phyloP scores from a whole-genome alignment of 2,329 filamentous ascomycete species.

The Colletotrichum filicis region DNA sequence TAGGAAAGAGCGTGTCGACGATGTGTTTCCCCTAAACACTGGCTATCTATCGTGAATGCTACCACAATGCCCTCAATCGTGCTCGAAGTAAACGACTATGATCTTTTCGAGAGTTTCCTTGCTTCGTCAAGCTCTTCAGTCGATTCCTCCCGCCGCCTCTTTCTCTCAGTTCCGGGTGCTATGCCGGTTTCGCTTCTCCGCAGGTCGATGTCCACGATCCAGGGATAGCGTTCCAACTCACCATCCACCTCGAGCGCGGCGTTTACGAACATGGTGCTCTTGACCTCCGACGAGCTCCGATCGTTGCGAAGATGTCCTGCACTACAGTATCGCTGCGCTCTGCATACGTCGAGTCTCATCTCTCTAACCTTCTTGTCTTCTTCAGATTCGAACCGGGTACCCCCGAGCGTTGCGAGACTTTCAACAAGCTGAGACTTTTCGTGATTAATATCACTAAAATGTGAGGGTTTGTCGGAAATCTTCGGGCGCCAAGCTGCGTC shows the following conservation, averaged over 20 bases:
- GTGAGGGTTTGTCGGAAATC: constrained; percentile 40
- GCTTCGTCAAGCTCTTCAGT: neutral
- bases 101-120: neutral
- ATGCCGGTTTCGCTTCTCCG: constrained; percentile 1
- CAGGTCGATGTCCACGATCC: constrained; percentile 63
- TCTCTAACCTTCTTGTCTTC: constrained; percentile 30
- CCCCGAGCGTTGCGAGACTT: constrained; percentile 43
- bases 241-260: constrained; percentile 62
- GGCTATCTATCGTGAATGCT: too few species aligned
- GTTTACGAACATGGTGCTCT: constrained; percentile 70
- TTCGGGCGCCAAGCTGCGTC: constrained; percentile 57
- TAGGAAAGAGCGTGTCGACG: too few species aligned
- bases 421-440: constrained; percentile 48
- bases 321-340: constrained; percentile 43
- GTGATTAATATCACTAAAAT: constrained; percentile 57
- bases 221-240: constrained; percentile 56
- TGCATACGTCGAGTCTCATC: constrained; percentile 36
- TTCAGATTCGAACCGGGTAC: constrained; percentile 37
- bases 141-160: neutral
- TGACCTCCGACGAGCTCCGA: constrained; percentile 46
- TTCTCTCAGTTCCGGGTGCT: neutral
- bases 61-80: neutral
- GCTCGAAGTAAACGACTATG: neutral
- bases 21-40: too few species aligned
- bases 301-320: constrained; percentile 51